Percentiles rank a stretch among this genome's conserved stretches.
These are phyloP conservation scores for Pseudogymnoascus sp. DNA, from an alignment of 2,329 filamentous ascomycete species.

Conservation along the genomic window DNA sequence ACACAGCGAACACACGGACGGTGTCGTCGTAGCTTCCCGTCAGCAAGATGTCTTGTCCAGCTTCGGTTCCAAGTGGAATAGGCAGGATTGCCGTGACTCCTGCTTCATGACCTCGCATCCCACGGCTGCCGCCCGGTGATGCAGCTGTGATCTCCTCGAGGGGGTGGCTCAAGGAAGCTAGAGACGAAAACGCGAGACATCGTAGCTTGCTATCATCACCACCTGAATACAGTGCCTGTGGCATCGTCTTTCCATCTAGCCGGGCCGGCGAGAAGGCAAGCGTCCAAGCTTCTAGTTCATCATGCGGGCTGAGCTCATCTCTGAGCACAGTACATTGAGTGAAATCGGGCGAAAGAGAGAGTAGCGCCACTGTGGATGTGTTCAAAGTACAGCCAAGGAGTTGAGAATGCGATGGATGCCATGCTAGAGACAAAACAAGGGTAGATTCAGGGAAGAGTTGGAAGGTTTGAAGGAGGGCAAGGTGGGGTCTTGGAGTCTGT, in stretches of 20 bases:
- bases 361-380: constrained; percentile 53
- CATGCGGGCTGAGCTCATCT: constrained; percentile 16
- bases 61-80: constrained; percentile 38
- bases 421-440: constrained; percentile 66
- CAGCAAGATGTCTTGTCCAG: constrained; percentile 53
- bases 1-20: constrained; percentile 59
- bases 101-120: constrained; percentile 58
- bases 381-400: constrained; percentile 66
- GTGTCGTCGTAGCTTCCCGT: constrained; percentile 91
- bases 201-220: constrained; percentile 55
- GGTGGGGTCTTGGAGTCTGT: constrained; percentile 19
- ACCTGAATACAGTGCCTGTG: constrained; percentile 48
- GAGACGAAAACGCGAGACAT: background rate
- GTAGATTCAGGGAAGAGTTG: constrained; percentile 48
- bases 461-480: constrained; percentile 36
- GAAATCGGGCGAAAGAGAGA: constrained; percentile 27
- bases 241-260: background rate
- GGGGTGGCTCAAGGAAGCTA: background rate
- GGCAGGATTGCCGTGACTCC: constrained; percentile 85
- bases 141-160: constrained; percentile 11
- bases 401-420: constrained; percentile 52
- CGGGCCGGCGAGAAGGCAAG: constrained; percentile 48
- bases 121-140: background rate
- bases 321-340: constrained; percentile 14
- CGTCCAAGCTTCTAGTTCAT: constrained; percentile 64